Evolutionary conservation across 2,329 filamentous ascomycete genomes (phyloP).

Genomic region (Paramyrothecium roridum): DNA sequence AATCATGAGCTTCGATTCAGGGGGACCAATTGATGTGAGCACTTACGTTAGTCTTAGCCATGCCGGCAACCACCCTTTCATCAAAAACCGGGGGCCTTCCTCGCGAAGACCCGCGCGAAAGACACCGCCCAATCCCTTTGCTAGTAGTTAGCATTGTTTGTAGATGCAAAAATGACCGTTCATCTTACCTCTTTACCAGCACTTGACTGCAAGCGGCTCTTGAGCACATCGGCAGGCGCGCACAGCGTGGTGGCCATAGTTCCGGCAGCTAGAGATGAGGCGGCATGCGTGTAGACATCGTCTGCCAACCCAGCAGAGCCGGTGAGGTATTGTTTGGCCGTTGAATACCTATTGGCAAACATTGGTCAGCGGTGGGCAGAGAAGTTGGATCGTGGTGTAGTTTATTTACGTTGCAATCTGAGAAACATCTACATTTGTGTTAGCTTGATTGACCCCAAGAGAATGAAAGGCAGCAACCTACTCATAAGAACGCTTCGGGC

Average conservation of each 20-base stretch:
- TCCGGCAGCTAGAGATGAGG: conserved; percentile 37
- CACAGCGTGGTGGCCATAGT: conserved; percentile 43
- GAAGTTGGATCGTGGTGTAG: background rate
- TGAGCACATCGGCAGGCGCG: conserved; percentile 41
- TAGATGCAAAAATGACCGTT: background rate
- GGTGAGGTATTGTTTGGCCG: conserved; percentile 28
- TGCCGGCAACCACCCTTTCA: conserved; percentile 44
- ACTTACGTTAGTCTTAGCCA: conserved; percentile 40
- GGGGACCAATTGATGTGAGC: fast-evolving
- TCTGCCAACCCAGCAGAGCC: conserved; percentile 25
- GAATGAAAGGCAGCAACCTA: conserved; percentile 14
- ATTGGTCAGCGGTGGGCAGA: background rate
- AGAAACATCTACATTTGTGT: conserved; percentile 29
- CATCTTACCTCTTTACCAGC: conserved; percentile 18
- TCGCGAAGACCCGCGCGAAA: conserved; percentile 28
- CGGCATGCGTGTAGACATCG: conserved; percentile 35
- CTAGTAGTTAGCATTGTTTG: background rate
- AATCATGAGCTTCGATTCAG: conserved; percentile 2
- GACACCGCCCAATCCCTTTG: conserved; percentile 28
- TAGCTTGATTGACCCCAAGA: conserved; percentile 5
- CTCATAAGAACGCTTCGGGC: conserved; percentile 42
- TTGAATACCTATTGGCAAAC: conserved; percentile 23
- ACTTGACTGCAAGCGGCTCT: conserved; percentile 35
- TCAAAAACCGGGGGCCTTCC: conserved; percentile 38
- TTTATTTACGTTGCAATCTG: conserved; percentile 38